phyloP scores from a whole-genome alignment of 768 basidiomycete genomes.

The Pluteus cervinus region DNA sequence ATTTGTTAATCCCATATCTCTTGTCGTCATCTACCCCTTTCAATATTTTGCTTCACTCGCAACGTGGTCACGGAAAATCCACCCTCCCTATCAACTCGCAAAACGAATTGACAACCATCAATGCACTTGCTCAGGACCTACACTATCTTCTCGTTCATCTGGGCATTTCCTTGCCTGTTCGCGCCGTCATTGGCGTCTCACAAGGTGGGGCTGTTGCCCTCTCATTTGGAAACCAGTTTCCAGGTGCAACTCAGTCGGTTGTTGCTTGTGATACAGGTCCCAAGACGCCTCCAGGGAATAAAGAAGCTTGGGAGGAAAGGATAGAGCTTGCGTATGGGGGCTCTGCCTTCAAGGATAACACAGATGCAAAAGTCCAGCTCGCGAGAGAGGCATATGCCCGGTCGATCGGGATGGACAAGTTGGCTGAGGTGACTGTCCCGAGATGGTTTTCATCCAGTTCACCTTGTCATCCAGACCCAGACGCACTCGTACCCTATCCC shows the following conservation, averaged over 20 bases:
- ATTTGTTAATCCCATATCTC: slow-evolving; percentile 33
- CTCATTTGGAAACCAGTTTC: slow-evolving; percentile 21
- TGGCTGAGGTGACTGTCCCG: slow-evolving; percentile 35
- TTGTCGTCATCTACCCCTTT: slow-evolving; percentile 18
- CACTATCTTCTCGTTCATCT: slow-evolving; percentile 28
- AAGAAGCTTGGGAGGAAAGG: slow-evolving; percentile 42
- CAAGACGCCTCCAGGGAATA: slow-evolving; percentile 38
- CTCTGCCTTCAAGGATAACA: slow-evolving; percentile 6
- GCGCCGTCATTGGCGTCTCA: slow-evolving; percentile 45
- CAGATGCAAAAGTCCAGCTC: slow-evolving; percentile 9
- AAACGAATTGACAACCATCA: slow-evolving; percentile 29
- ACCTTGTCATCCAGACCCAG: slow-evolving; percentile 18
- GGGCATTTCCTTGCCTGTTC: slow-evolving; percentile 30
- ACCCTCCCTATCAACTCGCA: slow-evolving; percentile 19
- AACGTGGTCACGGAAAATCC: slow-evolving; percentile 47
- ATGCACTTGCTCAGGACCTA: slow-evolving; percentile 40
- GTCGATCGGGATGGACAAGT: slow-evolving; percentile 31
- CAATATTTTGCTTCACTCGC: slow-evolving; percentile 46
- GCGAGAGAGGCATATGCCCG: slow-evolving; percentile 20
- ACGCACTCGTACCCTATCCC: slow-evolving; percentile 38
- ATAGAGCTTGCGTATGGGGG: slow-evolving; percentile 29
- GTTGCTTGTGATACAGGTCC: slow-evolving; percentile 45
- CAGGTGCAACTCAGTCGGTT: slow-evolving; percentile 28
- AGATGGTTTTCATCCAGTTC: slow-evolving; percentile 45
- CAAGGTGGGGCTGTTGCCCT: slow-evolving; percentile 48